These are phyloP conservation scores for Exophiala phaeomuriformis DNA, from an alignment of 2,329 filamentous ascomycete species.

Conservation along the genomic window DNA sequence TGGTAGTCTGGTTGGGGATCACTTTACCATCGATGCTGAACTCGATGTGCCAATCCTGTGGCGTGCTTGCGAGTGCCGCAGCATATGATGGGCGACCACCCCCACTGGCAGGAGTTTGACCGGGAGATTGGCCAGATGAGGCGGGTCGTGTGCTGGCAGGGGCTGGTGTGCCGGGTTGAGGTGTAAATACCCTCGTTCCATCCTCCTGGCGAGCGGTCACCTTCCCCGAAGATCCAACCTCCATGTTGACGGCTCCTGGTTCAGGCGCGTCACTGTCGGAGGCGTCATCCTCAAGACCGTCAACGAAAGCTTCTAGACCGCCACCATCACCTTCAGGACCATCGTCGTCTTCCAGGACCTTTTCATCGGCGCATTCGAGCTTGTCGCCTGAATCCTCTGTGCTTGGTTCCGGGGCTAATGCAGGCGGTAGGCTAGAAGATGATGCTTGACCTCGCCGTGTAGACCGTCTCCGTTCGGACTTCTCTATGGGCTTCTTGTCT, in stretches of 20 bases:
- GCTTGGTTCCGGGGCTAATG: slow-evolving; percentile 49
- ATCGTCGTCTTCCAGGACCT: slow-evolving; percentile 66
- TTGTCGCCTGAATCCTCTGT: slow-evolving; percentile 60
- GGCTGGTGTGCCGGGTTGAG: slow-evolving; percentile 48
- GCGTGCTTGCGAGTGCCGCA: slow-evolving; percentile 68
- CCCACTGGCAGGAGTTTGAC: slow-evolving; percentile 35
- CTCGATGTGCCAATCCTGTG: slow-evolving; percentile 95
- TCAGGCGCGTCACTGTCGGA: slow-evolving; percentile 67
- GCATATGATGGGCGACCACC: slow-evolving; percentile 63
- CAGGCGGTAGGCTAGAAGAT: slow-evolving; percentile 46
- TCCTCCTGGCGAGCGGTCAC: slow-evolving; percentile 89
- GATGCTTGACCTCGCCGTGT: slow-evolving; percentile 51
- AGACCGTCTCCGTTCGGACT: slow-evolving; percentile 51
- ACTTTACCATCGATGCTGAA: slow-evolving; percentile 80
- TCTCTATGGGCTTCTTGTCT: slow-evolving; percentile 32
- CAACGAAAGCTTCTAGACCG: slow-evolving; percentile 79
- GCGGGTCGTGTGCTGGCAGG: slow-evolving; percentile 22
- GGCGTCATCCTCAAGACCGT: slow-evolving; percentile 79
- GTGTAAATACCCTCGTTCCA: slow-evolving; percentile 77
- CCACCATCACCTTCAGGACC: slow-evolving; percentile 50
- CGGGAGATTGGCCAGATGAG: slow-evolving; percentile 34
- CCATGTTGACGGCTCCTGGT: slow-evolving; percentile 82
- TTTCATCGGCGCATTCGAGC: slow-evolving; percentile 89
- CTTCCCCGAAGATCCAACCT: slow-evolving; percentile 77
- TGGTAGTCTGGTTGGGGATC: slow-evolving; percentile 85